Evolutionary conservation across 2,329 filamentous ascomycete genomes (phyloP).

Genomic region (Trichoderma polysporum): DNA sequence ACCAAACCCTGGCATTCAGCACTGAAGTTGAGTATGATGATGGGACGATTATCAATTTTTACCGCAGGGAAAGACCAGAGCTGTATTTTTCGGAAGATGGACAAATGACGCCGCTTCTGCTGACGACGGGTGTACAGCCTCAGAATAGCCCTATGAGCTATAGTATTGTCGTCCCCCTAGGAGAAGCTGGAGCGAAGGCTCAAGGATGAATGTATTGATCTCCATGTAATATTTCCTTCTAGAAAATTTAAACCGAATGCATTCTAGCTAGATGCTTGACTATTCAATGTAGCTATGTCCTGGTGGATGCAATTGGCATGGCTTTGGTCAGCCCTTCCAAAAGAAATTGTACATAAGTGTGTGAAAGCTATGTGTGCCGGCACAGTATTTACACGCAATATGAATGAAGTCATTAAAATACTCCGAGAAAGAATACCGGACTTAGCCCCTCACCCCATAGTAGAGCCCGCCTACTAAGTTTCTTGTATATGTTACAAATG

Average conservation of each 20-base stretch:
- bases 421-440: no score
- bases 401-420: no score
- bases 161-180: constrained; percentile 28
- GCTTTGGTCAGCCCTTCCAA: no score
- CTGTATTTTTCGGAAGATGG: constrained; percentile 49
- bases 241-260: not conserved
- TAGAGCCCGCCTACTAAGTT: no score
- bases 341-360: no score
- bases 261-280: not conserved
- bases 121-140: constrained; percentile 49
- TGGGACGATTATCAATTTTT: constrained; percentile 39
- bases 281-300: no score
- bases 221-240: not conserved
- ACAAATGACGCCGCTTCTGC: constrained; percentile 45
- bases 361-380: no score
- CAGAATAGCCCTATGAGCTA: constrained; percentile 30
- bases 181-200: constrained; percentile 24
- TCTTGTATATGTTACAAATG: no score
- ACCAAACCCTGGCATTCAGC: constrained; percentile 30
- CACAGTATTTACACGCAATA: no score
- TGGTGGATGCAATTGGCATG: no score
- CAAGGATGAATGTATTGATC: not conserved
- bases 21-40: constrained; percentile 38
- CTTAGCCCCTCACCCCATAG: no score
- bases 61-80: constrained; percentile 48